Conservation (phyloP, 441 rosid species). For the Pelargonium cotyledonis region DNA sequence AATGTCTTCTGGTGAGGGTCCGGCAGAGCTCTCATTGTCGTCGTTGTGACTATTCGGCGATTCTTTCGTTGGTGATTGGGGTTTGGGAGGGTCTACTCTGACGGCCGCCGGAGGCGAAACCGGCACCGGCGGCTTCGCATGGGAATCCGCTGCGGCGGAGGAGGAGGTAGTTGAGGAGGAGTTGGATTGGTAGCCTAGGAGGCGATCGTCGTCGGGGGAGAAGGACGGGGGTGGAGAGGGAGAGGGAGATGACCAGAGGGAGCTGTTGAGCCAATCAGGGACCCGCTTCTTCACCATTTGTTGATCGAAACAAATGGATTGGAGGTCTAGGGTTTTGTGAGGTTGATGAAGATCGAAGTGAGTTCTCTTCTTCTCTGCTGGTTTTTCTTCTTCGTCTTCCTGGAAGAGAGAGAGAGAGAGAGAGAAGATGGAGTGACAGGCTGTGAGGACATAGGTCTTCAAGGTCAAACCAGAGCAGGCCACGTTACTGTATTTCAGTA, state of each 20-base stretch:
- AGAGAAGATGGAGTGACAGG: neutral
- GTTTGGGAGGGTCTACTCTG: slow-evolving; percentile 31
- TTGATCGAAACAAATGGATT: neutral
- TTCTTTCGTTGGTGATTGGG: slow-evolving; percentile 33
- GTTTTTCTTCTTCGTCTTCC: neutral
- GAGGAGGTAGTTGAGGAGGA: slow-evolving; percentile 19
- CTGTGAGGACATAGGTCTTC: neutral
- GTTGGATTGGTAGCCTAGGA: slow-evolving; percentile 21
- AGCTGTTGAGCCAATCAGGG: slow-evolving; percentile 95
- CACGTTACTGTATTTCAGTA: neutral
- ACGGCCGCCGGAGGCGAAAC: slow-evolving; percentile 34
- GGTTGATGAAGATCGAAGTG: neutral
- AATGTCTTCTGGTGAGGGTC: slow-evolving; percentile 55
- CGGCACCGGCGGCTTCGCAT: slow-evolving; percentile 26
- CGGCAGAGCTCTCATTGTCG: slow-evolving; percentile 32
- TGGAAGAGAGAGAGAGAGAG: neutral
- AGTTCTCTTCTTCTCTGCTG: too few relatives aligned
- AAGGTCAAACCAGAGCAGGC: neutral
- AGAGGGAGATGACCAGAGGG: slow-evolving; percentile 56
- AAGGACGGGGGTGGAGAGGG: slow-evolving; percentile 31
- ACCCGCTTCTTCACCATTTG: slow-evolving; percentile 76
- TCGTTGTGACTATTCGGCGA: slow-evolving; percentile 25
- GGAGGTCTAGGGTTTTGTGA: neutral
- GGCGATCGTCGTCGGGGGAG: slow-evolving; percentile 27
- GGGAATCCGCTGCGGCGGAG: slow-evolving; percentile 14